phyloP scores from a whole-genome alignment of 345 rosid genomes.

The Gossypium herbaceum region DNA sequence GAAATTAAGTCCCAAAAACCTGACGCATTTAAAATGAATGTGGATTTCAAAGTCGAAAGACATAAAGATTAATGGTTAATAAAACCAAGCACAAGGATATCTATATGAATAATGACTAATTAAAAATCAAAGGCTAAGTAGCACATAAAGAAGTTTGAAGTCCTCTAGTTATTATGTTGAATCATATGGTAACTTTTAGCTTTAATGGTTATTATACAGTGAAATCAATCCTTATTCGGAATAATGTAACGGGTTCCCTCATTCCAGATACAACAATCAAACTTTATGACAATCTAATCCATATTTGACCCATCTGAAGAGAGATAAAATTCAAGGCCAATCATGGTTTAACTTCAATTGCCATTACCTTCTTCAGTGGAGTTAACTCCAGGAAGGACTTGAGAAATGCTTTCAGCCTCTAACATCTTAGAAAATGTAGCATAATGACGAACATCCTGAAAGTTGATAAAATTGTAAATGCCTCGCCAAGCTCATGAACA shows the following conservation, averaged over 20 bases:
- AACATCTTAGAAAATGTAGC: constrained; percentile 56
- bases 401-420: constrained; percentile 45
- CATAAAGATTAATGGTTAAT: background rate
- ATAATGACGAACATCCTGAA: constrained; percentile 44
- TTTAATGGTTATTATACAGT: background rate
- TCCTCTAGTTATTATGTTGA: background rate
- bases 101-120: background rate
- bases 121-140: background rate
- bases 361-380: constrained; percentile 60
- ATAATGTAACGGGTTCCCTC: background rate
- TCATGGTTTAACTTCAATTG: background rate
- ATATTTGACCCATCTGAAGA: background rate
- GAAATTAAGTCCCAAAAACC: background rate
- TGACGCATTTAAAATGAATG: background rate
- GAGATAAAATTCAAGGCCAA: background rate
- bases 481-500: constrained; percentile 7
- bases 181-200: background rate
- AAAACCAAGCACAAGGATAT: background rate
- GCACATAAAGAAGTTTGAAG: background rate
- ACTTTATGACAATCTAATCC: background rate
- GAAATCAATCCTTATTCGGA: background rate
- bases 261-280: background rate
- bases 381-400: constrained; percentile 63
- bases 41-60: background rate
- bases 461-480: constrained; percentile 18